These are phyloP conservation scores for Macadamia integrifolia DNA, from an alignment of 164 flowering plant species.

Conservation along the genomic window DNA sequence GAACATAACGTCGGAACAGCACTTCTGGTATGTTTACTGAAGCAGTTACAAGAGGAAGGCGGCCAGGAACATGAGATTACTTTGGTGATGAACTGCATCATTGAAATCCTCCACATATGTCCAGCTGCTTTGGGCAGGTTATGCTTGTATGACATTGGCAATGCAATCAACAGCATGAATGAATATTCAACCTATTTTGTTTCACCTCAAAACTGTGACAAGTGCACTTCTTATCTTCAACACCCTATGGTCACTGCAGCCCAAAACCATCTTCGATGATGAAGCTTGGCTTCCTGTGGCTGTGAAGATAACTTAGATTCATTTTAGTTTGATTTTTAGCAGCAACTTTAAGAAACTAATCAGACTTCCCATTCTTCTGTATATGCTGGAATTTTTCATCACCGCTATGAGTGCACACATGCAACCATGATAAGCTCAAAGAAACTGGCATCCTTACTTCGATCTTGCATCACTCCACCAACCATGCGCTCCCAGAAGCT, in stretches of 20 bases:
- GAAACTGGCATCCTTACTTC: conserved; percentile 52
- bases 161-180: conserved; percentile 38
- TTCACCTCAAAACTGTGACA: conserved; percentile 23
- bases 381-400: conserved; percentile 52
- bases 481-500: conserved; percentile 50
- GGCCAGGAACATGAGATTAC: conserved; percentile 41
- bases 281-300: conserved; percentile 62
- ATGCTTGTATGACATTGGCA: conserved; percentile 56
- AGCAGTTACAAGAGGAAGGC: conserved; percentile 46
- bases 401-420: conserved; percentile 22
- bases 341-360: not conserved
- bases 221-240: conserved; percentile 42
- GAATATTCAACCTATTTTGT: conserved; percentile 24
- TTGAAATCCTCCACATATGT: conserved; percentile 31
- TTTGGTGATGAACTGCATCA: conserved; percentile 41
- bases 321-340: not conserved
- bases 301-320: conserved; percentile 46
- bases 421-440: conserved; percentile 42
- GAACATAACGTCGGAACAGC: conserved; percentile 58
- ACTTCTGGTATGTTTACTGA: conserved; percentile 47
- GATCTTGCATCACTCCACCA: conserved; percentile 62
- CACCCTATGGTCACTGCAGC: conserved; percentile 39
- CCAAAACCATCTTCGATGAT: conserved; percentile 44
- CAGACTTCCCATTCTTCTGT: conserved; percentile 17
- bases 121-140: conserved; percentile 69